These are phyloP conservation scores for Neofusicoccum sp. DNA, from an alignment of 2,329 filamentous ascomycete genomes.

Conservation along the genomic window DNA sequence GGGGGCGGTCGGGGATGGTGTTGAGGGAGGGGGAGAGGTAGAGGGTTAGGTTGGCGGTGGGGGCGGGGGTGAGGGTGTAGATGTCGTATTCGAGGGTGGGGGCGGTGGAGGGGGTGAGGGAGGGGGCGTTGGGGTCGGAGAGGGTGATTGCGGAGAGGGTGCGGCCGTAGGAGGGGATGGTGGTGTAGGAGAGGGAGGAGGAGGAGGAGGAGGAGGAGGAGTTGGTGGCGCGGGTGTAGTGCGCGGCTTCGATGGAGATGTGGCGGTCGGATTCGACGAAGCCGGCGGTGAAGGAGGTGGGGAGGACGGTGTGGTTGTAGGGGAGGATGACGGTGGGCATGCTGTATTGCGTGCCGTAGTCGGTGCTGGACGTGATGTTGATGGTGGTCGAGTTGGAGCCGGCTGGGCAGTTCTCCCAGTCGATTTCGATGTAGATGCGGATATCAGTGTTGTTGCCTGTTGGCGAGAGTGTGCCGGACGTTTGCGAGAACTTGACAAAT, in stretches of 20 bases:
- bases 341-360: conserved; percentile 42
- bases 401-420: conserved; percentile 34
- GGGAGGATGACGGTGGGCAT: conserved; percentile 35
- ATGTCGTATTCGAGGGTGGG: conserved; percentile 42
- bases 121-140: conserved; percentile 30
- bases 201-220: conserved; percentile 32
- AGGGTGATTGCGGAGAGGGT: conserved; percentile 41
- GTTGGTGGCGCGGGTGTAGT: conserved; percentile 38
- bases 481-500: conserved; percentile 40
- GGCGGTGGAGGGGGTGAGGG: conserved; percentile 32
- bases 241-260: conserved; percentile 41
- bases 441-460: conserved; percentile 33
- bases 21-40: conserved; percentile 52
- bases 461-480: conserved; percentile 35
- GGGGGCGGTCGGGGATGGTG: conserved; percentile 51
- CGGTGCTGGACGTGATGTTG: conserved; percentile 36
- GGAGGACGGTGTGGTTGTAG: conserved; percentile 39
- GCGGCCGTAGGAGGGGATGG: conserved; percentile 40
- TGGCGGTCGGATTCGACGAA: conserved; percentile 40
- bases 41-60: conserved; percentile 40
- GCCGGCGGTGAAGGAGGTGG: conserved; percentile 35
- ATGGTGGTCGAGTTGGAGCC: conserved; percentile 33
- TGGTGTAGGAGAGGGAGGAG: conserved; percentile 31
- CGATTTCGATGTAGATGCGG: conserved; percentile 41
- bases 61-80: conserved; percentile 38